These are phyloP conservation scores for Isabelozyma gotoi DNA, from an alignment of 805 yeast species.

Conservation along the genomic window DNA sequence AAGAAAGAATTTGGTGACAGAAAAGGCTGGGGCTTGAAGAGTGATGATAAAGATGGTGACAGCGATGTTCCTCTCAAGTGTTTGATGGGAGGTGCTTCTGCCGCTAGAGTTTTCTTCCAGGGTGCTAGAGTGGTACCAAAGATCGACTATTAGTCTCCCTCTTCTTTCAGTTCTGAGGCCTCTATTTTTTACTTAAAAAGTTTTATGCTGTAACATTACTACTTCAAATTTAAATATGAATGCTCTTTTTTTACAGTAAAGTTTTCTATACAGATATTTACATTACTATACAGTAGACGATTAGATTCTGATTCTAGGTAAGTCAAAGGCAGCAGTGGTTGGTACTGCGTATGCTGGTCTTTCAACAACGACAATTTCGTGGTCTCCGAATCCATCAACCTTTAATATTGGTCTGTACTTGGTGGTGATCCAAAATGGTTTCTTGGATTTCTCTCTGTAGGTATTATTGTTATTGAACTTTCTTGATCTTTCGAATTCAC, in stretches of 20 bases:
- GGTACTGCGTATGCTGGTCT: constrained; percentile 63
- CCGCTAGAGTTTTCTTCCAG: constrained; percentile 69
- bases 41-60: constrained; percentile 49
- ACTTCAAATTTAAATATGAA: too few species aligned
- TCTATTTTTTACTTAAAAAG: background rate
- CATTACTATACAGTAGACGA: constrained; percentile 1
- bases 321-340: constrained; percentile 62
- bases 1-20: constrained; percentile 54
- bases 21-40: constrained; percentile 49
- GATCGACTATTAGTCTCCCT: constrained; percentile 12
- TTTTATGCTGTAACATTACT: background rate
- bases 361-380: constrained; percentile 73
- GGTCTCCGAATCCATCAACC: constrained; percentile 53
- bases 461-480: constrained; percentile 26
- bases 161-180: too few species aligned
- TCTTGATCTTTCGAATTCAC: constrained; percentile 32
- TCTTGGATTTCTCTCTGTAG: constrained; percentile 13
- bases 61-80: constrained; percentile 46
- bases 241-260: background rate
- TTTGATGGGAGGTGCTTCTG: constrained; percentile 63
- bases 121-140: constrained; percentile 54
- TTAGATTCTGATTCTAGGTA: constrained; percentile 53
- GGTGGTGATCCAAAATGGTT: constrained; percentile 70
- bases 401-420: constrained; percentile 72
- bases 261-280: too few species aligned